Percentiles rank a stretch among this genome's conserved stretches.
Conservation (phyloP, 2,329 filamentous ascomycete species). For the Fusarium setosum region DNA sequence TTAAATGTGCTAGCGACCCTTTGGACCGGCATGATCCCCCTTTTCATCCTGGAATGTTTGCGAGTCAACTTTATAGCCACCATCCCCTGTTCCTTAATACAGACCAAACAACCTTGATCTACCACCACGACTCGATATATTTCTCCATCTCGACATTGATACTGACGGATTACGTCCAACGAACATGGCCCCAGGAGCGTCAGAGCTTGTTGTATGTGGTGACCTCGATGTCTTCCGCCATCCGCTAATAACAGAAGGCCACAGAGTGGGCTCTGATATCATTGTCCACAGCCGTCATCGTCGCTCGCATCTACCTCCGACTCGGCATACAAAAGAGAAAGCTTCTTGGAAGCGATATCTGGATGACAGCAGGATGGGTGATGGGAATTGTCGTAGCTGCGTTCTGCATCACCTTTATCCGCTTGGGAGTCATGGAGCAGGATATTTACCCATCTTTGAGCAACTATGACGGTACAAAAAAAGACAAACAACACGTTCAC, state of each 20-base stretch:
- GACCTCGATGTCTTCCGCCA: not conserved
- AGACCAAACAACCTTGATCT: not conserved
- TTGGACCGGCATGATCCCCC: not conserved
- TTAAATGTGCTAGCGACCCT: not conserved
- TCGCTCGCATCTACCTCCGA: conserved; percentile 28
- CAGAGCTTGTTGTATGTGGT: conserved; percentile 12
- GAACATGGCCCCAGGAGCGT: conserved; percentile 2
- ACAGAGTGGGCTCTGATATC: conserved; percentile 26
- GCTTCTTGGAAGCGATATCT: conserved; percentile 21
- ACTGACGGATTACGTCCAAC: not conserved
- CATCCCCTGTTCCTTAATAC: not conserved
- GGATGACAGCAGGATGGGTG: conserved; percentile 21
- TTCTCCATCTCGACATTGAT: not conserved
- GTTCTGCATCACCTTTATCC: conserved; percentile 2
- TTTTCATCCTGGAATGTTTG: not conserved
- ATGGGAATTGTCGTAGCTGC: not conserved
- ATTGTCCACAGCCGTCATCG: conserved; percentile 14
- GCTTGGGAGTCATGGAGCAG: conserved; percentile 17
- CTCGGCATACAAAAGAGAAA: conserved; percentile 18
- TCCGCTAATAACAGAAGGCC: conserved; percentile 7
- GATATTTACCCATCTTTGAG: not conserved
- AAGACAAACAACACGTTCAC: not conserved
- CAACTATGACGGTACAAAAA: not conserved
- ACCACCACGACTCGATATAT: not conserved
- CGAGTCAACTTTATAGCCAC: not conserved